A percentile compares a stretch with the other conserved stretches of the same genome.
Conservation (phyloP, 768 basidiomycete species). For the Rhodotorula sphaerocarpa region DNA sequence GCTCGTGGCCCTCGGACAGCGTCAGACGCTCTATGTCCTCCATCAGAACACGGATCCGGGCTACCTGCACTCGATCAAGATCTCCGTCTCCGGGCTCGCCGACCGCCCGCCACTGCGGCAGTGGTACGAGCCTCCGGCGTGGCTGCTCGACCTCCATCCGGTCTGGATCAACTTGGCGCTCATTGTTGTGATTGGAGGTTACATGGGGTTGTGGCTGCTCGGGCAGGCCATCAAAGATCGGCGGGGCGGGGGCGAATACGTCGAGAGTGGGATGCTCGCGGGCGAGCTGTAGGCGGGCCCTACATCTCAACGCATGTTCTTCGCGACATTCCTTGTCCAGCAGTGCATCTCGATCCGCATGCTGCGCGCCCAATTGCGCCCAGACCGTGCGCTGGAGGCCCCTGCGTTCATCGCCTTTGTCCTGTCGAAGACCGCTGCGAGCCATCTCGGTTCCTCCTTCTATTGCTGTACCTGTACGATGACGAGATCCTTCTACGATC, state of each 20-base stretch:
- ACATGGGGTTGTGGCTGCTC: constrained; percentile 5
- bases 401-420: no score
- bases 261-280: neutral
- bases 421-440: no score
- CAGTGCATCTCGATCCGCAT: no score
- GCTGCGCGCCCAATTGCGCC: no score
- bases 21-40: constrained; percentile 69
- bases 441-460: no score
- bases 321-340: no score
- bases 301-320: no score
- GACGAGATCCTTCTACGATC: no score
- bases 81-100: constrained; percentile 11
- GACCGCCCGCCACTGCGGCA: constrained; percentile 9
- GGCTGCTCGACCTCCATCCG: constrained; percentile 4
- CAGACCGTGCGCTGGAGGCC: no score
- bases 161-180: constrained; percentile 8
- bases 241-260: neutral
- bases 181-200: neutral
- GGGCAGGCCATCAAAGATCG: neutral
- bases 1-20: constrained; percentile 28
- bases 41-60: constrained; percentile 28
- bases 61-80: constrained; percentile 25
- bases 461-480: no score
- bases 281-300: neutral
- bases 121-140: constrained; percentile 23